Evolutionary conservation across 306 rosid genomes (phyloP), one percentile per base, ranked within the genome.

Genomic region (Parietaria judaica): DNA sequence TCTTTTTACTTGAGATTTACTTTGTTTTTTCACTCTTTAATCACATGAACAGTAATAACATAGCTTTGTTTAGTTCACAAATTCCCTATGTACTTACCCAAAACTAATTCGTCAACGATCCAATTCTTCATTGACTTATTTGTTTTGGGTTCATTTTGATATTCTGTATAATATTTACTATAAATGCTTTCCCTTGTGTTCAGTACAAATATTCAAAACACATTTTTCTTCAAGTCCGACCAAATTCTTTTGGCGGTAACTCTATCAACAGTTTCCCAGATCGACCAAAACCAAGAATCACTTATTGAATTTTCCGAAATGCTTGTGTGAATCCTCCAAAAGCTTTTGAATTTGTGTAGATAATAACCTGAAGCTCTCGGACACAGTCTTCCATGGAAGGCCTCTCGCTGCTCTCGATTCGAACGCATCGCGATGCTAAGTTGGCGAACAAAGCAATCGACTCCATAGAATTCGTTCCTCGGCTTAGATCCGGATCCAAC

Each of bases 401-500:
- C 61, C 98, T 81, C 70, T 86, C 86, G 7, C 78, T 77, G 75
- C 98, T 86, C 37, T 88, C 94, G 4, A 67, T 56, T 54, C 98
- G 84, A 51, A 88, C 94, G 60, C 98, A 92, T 54, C 95, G 73
- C 44, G 98, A 92, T 71, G 96, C 98, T 59, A 92, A 74, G 67
- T 88, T 92, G 41, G 98, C 96, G 72, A 88, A 88, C 92, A 84
- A 84, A 73, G 70, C 74, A 65, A 84, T 70, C 52, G 98, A 88
- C 69, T 82, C 96, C 81, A 92, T 68, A 54, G 84, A 85, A 75
- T 82, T 85, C 41, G 96, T 77, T 59, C 80, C 85, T 79, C 90
- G 84, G 64, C 76, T 69, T 78, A 92, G 63, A 57, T 88, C 95
- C 38, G 90, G 82, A 80, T 92, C 98, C 72, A 86, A 81, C 76